These are phyloP conservation scores for Silene coronaria DNA, from an alignment of 179 eudicot species.

Conservation along the genomic window DNA sequence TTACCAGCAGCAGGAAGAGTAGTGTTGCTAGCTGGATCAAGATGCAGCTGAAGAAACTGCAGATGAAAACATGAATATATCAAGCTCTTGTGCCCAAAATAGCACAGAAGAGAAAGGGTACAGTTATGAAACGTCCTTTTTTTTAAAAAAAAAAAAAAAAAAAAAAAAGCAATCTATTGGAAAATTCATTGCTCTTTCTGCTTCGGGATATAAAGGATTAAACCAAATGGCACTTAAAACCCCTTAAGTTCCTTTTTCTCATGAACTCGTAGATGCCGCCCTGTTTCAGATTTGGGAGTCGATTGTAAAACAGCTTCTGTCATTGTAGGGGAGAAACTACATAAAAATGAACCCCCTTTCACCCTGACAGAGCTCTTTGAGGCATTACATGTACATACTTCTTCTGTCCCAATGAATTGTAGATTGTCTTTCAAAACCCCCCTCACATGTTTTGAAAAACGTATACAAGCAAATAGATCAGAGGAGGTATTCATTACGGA, in stretches of 20 bases:
- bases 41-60: constrained; percentile 91
- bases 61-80: constrained; percentile 18
- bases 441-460: too few species aligned
- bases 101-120: background rate
- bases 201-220: background rate
- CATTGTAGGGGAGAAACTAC: too few species aligned
- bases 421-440: too few species aligned
- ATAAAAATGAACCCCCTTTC: background rate
- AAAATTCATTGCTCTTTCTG: background rate
- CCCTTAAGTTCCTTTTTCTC: background rate
- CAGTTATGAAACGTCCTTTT: background rate
- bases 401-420: too few species aligned
- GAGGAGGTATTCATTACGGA: too few species aligned
- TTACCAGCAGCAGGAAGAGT: constrained; percentile 61
- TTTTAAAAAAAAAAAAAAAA: too few species aligned
- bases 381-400: background rate
- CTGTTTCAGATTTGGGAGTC: background rate
- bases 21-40: constrained; percentile 91
- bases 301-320: background rate
- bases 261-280: background rate
- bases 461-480: too few species aligned
- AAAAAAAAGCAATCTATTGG: background rate
- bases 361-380: background rate
- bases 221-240: too few species aligned
- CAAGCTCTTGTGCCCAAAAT: constrained; percentile 14